Evolutionary conservation across 352 stramenopile species (phyloP).

Genomic region (Globisporangium viniferum): DNA sequence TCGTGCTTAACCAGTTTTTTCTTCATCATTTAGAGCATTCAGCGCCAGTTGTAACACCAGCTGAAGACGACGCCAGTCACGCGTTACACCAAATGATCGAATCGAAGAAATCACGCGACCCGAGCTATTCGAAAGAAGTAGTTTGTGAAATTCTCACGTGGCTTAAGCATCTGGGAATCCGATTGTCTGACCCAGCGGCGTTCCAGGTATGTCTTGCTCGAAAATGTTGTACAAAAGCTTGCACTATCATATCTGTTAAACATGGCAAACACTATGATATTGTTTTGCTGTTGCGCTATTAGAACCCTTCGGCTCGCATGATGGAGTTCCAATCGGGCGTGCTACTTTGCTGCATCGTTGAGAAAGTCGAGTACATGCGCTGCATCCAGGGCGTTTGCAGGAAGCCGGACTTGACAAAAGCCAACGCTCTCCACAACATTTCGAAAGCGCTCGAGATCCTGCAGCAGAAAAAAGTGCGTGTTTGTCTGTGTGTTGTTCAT

Average conservation of each 20-base stretch:
- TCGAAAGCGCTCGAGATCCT: slow-evolving; percentile 58
- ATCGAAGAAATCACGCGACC: neutral
- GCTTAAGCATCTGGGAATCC: slow-evolving; percentile 37
- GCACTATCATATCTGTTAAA: no score
- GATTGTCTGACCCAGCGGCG: slow-evolving; percentile 18
- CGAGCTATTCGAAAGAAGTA: slow-evolving; percentile 2
- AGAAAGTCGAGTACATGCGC: slow-evolving; percentile 70
- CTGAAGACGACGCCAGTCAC: no score
- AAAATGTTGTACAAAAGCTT: no score
- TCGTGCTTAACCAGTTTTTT: no score
- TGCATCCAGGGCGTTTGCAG: slow-evolving; percentile 44
- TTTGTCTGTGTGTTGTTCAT: neutral
- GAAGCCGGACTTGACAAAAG: slow-evolving; percentile 33
- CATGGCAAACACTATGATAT: neutral
- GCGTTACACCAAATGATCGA: neutral
- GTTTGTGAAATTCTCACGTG: slow-evolving; percentile 30
- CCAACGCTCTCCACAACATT: slow-evolving; percentile 74
- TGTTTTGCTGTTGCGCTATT: neutral
- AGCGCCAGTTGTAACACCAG: neutral
- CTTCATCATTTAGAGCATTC: no score
- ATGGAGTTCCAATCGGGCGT: slow-evolving; percentile 57
- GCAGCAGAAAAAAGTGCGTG: slow-evolving; percentile 54
- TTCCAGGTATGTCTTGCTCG: slow-evolving; percentile 29
- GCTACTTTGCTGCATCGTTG: slow-evolving; percentile 59
- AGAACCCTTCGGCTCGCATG: slow-evolving; percentile 31